A percentile compares a stretch with the other conserved stretches of the same genome.
phyloP scores from a whole-genome alignment of 192 early-diverging fungal species.

The Entophlyctis luteolus region DNA sequence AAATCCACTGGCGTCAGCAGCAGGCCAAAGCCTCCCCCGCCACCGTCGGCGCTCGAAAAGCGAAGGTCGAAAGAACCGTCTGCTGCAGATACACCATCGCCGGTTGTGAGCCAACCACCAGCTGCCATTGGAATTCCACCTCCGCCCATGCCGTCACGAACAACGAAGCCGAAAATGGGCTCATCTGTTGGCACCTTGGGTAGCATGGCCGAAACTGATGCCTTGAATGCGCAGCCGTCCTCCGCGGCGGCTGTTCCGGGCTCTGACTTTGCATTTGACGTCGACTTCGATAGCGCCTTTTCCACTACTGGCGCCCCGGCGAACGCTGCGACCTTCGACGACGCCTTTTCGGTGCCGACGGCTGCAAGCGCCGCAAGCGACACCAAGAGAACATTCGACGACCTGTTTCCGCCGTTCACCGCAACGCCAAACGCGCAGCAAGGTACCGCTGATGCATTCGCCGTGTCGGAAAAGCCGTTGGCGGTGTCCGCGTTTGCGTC shows the following conservation, averaged over 20 bases:
- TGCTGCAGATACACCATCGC: not conserved
- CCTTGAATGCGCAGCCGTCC: too few species aligned
- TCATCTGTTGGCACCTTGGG: too few species aligned
- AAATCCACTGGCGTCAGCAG: too few species aligned
- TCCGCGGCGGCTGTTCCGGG: not conserved
- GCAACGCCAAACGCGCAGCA: not conserved
- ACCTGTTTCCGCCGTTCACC: constrained; percentile 2
- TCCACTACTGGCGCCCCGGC: not conserved
- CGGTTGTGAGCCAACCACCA: not conserved
- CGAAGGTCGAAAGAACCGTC: constrained; percentile 9
- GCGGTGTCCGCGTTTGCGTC: not conserved
- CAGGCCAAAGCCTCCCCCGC: constrained; percentile 22
- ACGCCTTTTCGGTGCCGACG: not conserved
- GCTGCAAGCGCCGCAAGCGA: too few species aligned
- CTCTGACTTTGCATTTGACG: constrained; percentile 18
- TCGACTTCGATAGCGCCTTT: constrained; percentile 20
- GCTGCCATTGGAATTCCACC: not conserved
- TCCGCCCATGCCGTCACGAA: constrained; percentile 19
- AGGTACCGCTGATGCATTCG: constrained; percentile 12
- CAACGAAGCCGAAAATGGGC: constrained; percentile 17
- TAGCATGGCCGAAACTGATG: too few species aligned
- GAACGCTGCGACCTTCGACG: not conserved
- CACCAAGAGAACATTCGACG: constrained; percentile 7
- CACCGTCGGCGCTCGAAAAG: constrained; percentile 5
- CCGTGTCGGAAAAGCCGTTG: not conserved